Evolutionary conservation across 192 early-diverging fungal genomes (phyloP).

Genomic region (Chytriomyces sp.): DNA sequence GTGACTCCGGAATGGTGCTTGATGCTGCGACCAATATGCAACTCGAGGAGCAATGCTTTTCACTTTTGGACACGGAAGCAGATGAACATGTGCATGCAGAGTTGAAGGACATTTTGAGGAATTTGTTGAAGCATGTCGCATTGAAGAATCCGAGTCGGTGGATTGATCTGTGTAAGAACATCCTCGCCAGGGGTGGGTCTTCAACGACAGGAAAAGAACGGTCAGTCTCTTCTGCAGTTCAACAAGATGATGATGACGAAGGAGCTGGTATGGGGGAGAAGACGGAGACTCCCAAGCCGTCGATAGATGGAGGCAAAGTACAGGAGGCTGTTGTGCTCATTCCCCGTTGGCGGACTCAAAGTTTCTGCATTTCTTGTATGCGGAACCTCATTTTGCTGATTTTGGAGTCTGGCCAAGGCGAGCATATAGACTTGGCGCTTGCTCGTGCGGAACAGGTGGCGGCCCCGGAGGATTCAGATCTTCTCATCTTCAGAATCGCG

Average conservation of each 20-base stretch:
- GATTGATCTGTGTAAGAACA: conserved; percentile 79
- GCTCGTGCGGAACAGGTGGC: conserved; percentile 60
- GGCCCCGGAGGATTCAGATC: conserved; percentile 50
- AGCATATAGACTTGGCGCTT: conserved; percentile 70
- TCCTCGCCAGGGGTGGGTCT: conserved; percentile 66
- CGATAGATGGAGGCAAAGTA: conserved; percentile 18
- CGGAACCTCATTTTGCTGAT: conserved; percentile 67
- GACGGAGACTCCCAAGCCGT: conserved; percentile 22
- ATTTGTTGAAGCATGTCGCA: conserved; percentile 45
- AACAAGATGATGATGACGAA: conserved; percentile 45
- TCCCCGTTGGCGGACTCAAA: conserved; percentile 77
- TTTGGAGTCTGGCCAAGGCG: conserved; percentile 51
- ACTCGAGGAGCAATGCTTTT: conserved; percentile 80
- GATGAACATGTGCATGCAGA: conserved; percentile 61
- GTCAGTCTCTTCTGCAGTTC: conserved; percentile 20
- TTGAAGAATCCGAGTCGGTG: conserved; percentile 74
- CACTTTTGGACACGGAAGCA: conserved; percentile 74
- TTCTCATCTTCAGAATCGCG: conserved; percentile 71
- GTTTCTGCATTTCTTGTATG: conserved; percentile 77
- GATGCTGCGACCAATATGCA: conserved; percentile 56
- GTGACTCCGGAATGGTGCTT: conserved; percentile 73
- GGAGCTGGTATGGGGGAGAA: conserved; percentile 39
- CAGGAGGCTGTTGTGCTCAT: conserved; percentile 42
- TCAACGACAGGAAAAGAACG: conserved; percentile 19
- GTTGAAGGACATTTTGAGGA: conserved; percentile 53